Evolutionary conservation across 108 stramenopile genomes (phyloP).

Genomic region (Cylindrotheca fusiformis): DNA sequence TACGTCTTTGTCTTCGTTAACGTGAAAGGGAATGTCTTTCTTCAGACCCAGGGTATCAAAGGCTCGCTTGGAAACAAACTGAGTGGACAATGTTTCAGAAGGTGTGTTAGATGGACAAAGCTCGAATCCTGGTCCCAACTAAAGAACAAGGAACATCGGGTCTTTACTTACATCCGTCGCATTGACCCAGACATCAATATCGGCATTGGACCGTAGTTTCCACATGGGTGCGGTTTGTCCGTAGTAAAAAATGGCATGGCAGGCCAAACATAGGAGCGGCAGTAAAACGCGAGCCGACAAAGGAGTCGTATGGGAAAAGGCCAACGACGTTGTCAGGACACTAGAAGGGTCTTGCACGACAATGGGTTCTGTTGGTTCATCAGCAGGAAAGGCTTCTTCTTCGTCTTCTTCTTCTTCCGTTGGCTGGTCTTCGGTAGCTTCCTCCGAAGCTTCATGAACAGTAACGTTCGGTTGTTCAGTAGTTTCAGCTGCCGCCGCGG

Average conservation of each 20-base stretch:
- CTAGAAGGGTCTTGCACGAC: too few species aligned
- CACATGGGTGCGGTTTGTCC: conserved; percentile 81
- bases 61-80: conserved; percentile 32
- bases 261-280: conserved; percentile 44
- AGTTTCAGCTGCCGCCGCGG: too few species aligned
- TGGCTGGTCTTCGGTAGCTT: too few species aligned
- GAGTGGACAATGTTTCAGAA: background rate
- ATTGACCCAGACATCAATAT: conserved; percentile 62
- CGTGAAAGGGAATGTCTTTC: conserved; percentile 33
- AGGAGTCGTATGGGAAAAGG: conserved; percentile 15
- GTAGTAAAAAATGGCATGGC: conserved; percentile 61
- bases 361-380: background rate
- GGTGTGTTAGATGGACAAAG: too few species aligned
- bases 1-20: conserved; percentile 43
- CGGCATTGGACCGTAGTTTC: conserved; percentile 46
- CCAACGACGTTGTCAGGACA: too few species aligned
- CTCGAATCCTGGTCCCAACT: too few species aligned
- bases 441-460: too few species aligned
- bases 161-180: conserved; percentile 33
- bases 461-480: too few species aligned
- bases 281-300: conserved; percentile 25
- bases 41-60: conserved; percentile 50
- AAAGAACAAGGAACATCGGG: too few species aligned
- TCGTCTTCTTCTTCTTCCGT: too few species aligned
- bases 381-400: background rate